phyloP scores from a whole-genome alignment of 2,329 filamentous ascomycete species.

The Arachnomyces sp. region DNA sequence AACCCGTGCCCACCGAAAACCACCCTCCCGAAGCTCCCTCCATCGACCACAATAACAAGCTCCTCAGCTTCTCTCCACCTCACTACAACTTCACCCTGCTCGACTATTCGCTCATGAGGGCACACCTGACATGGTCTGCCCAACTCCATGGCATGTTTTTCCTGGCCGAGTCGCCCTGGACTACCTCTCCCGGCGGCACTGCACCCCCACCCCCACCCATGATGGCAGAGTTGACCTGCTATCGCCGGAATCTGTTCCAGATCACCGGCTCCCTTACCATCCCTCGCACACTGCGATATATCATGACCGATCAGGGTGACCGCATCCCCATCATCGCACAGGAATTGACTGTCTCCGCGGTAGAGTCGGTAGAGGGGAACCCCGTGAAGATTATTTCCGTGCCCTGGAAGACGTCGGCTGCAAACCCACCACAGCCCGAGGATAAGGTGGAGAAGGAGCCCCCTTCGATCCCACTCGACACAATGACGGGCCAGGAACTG shows the following conservation, averaged over 20 bases:
- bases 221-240: slow-evolving; percentile 76
- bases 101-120: slow-evolving; percentile 50
- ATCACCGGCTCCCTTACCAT: slow-evolving; percentile 83
- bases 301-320: slow-evolving; percentile 76
- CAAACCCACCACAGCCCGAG: slow-evolving; percentile 54
- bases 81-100: slow-evolving; percentile 53
- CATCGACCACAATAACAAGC: slow-evolving; percentile 58
- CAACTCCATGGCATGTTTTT: slow-evolving; percentile 64
- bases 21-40: slow-evolving; percentile 42
- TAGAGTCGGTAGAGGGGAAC: slow-evolving; percentile 89
- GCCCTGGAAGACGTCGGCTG: slow-evolving; percentile 92
- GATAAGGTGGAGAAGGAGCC: slow-evolving; percentile 77
- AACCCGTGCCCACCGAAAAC: slow-evolving; percentile 34
- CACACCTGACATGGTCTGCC: slow-evolving; percentile 50
- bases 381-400: slow-evolving; percentile 90
- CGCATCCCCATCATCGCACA: slow-evolving; percentile 72
- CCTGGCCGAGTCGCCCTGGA: slow-evolving; percentile 56
- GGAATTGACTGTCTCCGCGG: slow-evolving; percentile 83
- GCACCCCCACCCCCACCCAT: slow-evolving; percentile 45
- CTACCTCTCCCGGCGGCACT: slow-evolving; percentile 47
- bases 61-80: slow-evolving; percentile 64
- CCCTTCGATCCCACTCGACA: slow-evolving; percentile 65
- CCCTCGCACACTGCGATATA: slow-evolving; percentile 66
- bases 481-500: slow-evolving; percentile 56
- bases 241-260: slow-evolving; percentile 90